Conservation (phyloP, 495 filamentous ascomycete species). For the Hyaloscypha hepaticicola region DNA sequence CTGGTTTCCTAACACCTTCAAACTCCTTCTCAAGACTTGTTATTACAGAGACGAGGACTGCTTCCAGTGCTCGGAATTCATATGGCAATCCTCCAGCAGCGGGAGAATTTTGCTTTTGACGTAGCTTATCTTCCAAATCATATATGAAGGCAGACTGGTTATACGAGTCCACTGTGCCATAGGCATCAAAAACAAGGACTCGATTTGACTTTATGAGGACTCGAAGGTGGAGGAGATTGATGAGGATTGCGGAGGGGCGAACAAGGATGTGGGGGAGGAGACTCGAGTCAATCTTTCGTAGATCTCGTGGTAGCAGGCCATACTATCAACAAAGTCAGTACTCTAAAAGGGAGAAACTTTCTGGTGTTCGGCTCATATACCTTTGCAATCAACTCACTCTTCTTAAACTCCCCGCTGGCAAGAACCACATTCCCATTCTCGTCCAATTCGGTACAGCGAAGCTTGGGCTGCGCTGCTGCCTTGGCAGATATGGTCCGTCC, state of each 20-base stretch:
- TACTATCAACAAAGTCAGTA: constrained; percentile 60
- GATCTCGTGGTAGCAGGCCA: constrained; percentile 89
- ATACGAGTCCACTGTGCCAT: constrained; percentile 91
- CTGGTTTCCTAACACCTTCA: constrained; percentile 86
- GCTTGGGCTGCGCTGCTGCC: constrained; percentile 72
- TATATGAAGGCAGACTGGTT: constrained; percentile 97
- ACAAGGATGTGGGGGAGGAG: constrained; percentile 96
- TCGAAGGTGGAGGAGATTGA: constrained; percentile 90
- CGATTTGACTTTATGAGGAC: constrained; percentile 93
- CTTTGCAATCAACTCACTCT: constrained; percentile 93
- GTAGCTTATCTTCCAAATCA: constrained; percentile 67
- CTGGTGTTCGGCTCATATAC: constrained; percentile 49
- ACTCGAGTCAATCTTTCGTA: constrained; percentile 97
- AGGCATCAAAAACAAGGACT: constrained; percentile 93
- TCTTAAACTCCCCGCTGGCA: constrained; percentile 94
- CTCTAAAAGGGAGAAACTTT: neutral
- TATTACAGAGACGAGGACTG: constrained; percentile 80
- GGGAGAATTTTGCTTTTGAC: constrained; percentile 48
- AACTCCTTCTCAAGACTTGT: constrained; percentile 89
- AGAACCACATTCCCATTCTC: constrained; percentile 91
- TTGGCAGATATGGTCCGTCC: constrained; percentile 66
- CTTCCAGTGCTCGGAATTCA: constrained; percentile 75
- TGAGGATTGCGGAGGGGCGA: constrained; percentile 87
- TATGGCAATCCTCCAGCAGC: constrained; percentile 59
- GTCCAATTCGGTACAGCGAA: constrained; percentile 95